These are phyloP conservation scores for Stephanocyclus meneghinianus DNA, from an alignment of 352 stramenopile genomes.

Conservation along the genomic window DNA sequence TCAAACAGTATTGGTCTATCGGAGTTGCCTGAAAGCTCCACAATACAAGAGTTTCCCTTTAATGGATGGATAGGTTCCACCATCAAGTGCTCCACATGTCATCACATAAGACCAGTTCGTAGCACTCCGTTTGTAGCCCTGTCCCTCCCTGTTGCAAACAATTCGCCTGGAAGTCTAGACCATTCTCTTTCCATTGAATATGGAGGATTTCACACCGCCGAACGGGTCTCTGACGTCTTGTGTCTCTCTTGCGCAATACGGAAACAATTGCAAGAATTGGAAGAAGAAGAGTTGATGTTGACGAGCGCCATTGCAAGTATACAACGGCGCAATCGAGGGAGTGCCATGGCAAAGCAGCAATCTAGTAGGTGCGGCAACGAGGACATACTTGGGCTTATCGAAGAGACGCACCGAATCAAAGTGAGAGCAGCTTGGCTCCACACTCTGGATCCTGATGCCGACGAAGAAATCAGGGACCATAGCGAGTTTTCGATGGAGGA, in stretches of 20 bases:
- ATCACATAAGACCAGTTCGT: constrained; percentile 69
- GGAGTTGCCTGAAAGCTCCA: constrained; percentile 8
- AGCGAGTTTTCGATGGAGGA: constrained; percentile 21
- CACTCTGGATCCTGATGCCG: constrained; percentile 65
- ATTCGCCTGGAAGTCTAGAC: constrained; percentile 51
- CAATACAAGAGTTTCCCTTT: constrained; percentile 59
- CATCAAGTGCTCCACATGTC: constrained; percentile 69
- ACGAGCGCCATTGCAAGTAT: constrained; percentile 62
- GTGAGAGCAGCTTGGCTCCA: constrained; percentile 33
- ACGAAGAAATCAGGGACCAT: constrained; percentile 24
- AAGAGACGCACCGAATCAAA: constrained; percentile 30
- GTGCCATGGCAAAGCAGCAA: background rate
- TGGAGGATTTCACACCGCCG: constrained; percentile 49
- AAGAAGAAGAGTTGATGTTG: constrained; percentile 68
- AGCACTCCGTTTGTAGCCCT: constrained; percentile 69
- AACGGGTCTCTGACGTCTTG: constrained; percentile 75
- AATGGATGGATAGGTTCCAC: constrained; percentile 75
- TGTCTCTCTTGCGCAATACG: constrained; percentile 72
- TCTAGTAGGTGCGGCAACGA: background rate
- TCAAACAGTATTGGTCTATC: constrained; percentile 10
- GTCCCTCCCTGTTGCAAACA: constrained; percentile 45
- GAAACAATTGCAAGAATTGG: constrained; percentile 48
- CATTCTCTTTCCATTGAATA: constrained; percentile 56
- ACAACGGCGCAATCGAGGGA: constrained; percentile 18
- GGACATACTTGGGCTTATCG: constrained; percentile 17